Evolutionary conservation across 768 basidiomycete genomes (phyloP), one percentile per base, ranked within the genome.

Genomic region (Phanerodontia chrysosporium): DNA sequence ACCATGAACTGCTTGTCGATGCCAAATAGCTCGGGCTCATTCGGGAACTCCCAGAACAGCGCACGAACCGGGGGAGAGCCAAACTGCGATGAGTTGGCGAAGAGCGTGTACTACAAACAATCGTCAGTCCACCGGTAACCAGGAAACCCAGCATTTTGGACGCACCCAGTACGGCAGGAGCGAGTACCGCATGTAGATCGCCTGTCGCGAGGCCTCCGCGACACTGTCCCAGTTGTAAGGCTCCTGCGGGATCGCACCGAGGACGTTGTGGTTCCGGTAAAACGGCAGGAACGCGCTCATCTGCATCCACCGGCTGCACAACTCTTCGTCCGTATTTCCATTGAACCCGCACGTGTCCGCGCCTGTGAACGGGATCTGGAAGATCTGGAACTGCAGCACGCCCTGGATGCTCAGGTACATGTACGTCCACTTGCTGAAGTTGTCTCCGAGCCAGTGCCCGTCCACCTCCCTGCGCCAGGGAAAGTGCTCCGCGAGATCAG

Each of bases 251-350:
- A 90, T 75, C 3, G 87, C 85, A 21, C 82, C 83, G 56, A 75
- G 75, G 36, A 77, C 71, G 61, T 89, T 89, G 69, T 92, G 91
- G 68, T 92, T 92, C 55, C 90, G 78, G 70, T 83, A 91, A 77
- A 93, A 93, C 3, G 90, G 90, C 27, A 80, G 80, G 69, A 92
- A 92, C 1, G 89, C 90, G 2, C 87, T 78, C 16, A 92, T 78
- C 68, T 87, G 85, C 89, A 90, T 90, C 90, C 90, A 92, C 16
- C 91, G 80, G 62, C 85, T 85, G 72, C 89, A 89, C 14, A 93
- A 77, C 67, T 92, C 89, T 69, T 92, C 90, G 64, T 90, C 82
- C 6, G 86, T 84, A 68, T 92, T 90, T 2, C 75, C 82, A 60
- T 77, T 76, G 73, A 86, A 86, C 18, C 85, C 86, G 69, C 85